Conservation (phyloP, 129 eudicot species). For the Arctium minus region DNA sequence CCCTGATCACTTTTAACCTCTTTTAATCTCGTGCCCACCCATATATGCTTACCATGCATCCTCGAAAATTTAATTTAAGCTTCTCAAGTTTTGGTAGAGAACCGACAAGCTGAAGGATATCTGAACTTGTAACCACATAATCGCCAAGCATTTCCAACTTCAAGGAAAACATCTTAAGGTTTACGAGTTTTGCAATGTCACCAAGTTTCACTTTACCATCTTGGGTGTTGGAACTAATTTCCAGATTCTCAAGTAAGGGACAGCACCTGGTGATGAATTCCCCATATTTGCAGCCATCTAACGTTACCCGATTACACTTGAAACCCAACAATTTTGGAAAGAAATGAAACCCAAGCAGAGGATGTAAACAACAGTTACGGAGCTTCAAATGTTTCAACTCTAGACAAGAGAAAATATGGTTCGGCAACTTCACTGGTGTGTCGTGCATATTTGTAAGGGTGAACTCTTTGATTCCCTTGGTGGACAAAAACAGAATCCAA, state of each 20-base stretch:
- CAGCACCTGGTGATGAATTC: neutral
- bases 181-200: neutral
- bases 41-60: neutral
- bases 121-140: neutral
- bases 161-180: neutral
- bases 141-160: neutral
- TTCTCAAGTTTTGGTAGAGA: neutral
- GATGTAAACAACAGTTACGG: neutral
- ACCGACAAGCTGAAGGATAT: neutral
- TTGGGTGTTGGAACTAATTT: neutral
- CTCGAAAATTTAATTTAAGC: neutral
- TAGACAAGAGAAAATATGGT: neutral
- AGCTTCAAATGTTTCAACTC: neutral
- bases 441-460: neutral
- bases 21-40: too few species aligned
- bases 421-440: neutral
- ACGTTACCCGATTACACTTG: neutral
- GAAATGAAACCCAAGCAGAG: neutral
- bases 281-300: neutral
- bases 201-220: neutral
- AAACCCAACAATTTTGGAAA: conserved; percentile 12
- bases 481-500: neutral
- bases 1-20: neutral
- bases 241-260: neutral
- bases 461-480: neutral